These are phyloP conservation scores for Saccharomyces eubayanus DNA, from an alignment of 805 yeast genomes.

Conservation along the genomic window DNA sequence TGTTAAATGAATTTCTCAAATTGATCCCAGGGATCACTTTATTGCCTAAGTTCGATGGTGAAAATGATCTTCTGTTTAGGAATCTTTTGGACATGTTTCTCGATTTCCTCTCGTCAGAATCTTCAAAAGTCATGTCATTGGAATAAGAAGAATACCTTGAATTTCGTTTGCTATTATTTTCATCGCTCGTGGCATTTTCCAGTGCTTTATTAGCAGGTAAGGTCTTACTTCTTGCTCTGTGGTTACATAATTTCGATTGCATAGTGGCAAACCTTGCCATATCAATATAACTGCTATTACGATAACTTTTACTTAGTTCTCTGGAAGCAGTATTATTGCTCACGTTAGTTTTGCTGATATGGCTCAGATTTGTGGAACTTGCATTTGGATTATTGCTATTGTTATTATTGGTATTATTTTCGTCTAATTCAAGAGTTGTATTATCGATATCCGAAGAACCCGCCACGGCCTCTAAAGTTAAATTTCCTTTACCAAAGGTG, in stretches of 20 bases:
- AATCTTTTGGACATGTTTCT: conserved; percentile 23
- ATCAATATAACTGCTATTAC: conserved; percentile 12
- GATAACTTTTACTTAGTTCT: conserved; percentile 1
- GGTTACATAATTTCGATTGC: conserved; percentile 3
- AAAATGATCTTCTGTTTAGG: conserved; percentile 24
- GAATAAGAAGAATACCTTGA: conserved; percentile 11
- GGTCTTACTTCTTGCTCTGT: conserved; percentile 20
- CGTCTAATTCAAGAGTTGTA: not conserved
- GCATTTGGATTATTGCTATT: not conserved
- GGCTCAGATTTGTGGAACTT: not conserved
- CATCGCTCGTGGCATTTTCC: not conserved
- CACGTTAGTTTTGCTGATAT: not conserved
- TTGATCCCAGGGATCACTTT: conserved; percentile 15
- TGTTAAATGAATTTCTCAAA: conserved; percentile 13
- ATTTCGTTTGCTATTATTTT: conserved; percentile 7
- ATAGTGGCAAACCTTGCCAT: conserved; percentile 6
- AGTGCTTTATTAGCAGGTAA: conserved; percentile 12
- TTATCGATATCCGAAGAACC: conserved; percentile 2
- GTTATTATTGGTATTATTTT: not conserved
- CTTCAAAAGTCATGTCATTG: conserved; percentile 8
- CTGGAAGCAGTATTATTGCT: not conserved
- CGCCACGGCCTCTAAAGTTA: conserved; percentile 34
- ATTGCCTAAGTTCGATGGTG: conserved; percentile 20
- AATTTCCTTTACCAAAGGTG: conserved; percentile 48
- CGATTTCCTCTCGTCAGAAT: conserved; percentile 16